Evolutionary conservation across 2,329 filamentous ascomycete species (phyloP), one percentile per base, ranked within the genome.

Genomic region (Esteya vermicola): DNA sequence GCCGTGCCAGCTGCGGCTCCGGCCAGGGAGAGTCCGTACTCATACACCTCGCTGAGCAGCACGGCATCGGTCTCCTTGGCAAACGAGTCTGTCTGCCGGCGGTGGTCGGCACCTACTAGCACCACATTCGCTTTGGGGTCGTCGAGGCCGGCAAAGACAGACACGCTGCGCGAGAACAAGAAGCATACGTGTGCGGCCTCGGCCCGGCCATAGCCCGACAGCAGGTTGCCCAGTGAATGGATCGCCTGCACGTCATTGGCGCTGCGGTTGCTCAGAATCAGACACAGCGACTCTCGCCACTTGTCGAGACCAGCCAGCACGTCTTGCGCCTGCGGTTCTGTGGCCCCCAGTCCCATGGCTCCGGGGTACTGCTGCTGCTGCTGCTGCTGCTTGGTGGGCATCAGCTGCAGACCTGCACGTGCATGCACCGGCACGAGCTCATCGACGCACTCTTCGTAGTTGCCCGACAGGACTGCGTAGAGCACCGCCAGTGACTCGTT

Each of bases 181-280:
- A 81, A 94, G 64, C 93, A 98, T 35, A 91, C 80, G 48, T 96
- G 91, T 20, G 89, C 86, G 18, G 93, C 93, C 57, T 96, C 89
- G 10, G 81, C 76, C 45, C 93, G 74, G 28, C 85, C 84, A 56
- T 98, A 99, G 33, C 81, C 77, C 12, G 80, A 75, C 14, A 99
- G 65, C 10, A 99, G 67, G 46, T 76, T 82, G 13, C 89, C 89
- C 22, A 98, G 70, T 1, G 85, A 77, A 41, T 82, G 68, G 22
- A 98, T 62, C 6, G 86, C 86, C 43, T 78, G 74, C 9, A 72
- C 69, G 57, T 98, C 91, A 22, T 84, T 14, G 3, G 71, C 60
- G 46, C 82, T 94, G 45, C 91, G 78, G 58, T 98, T 98, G 60
- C 83, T 89, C 32, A 95, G 60, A 21, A 96, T 75, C 43, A 98